Evolutionary conservation across 352 stramenopile genomes (phyloP).

Genomic region (Phytophthora sp.): DNA sequence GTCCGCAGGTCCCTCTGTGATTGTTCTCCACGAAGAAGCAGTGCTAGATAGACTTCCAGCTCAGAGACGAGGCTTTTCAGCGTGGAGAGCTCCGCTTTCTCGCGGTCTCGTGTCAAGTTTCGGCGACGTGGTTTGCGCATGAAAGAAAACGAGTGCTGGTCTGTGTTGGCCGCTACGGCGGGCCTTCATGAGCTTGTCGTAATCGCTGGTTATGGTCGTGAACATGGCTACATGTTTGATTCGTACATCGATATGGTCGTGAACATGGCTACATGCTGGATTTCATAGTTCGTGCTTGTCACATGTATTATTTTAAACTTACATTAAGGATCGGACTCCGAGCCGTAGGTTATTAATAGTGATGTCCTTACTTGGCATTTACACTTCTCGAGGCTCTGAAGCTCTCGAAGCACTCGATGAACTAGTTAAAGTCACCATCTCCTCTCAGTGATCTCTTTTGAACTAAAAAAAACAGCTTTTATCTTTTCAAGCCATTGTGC

Average conservation of each 20-base stretch:
- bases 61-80: constrained; percentile 23
- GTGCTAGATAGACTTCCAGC: constrained; percentile 19
- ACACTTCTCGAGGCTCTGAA: too few species aligned
- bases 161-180: not conserved
- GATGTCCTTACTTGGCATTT: too few species aligned
- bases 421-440: too few species aligned
- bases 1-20: not conserved
- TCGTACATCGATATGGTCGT: not conserved
- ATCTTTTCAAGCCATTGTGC: too few species aligned
- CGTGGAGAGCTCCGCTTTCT: constrained; percentile 27
- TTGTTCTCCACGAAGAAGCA: not conserved
- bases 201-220: not conserved
- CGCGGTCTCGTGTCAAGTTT: constrained; percentile 41
- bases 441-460: too few species aligned
- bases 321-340: too few species aligned
- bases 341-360: too few species aligned
- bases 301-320: too few species aligned
- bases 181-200: not conserved
- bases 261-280: too few species aligned
- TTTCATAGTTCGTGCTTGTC: too few species aligned
- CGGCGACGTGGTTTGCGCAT: constrained; percentile 17
- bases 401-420: too few species aligned
- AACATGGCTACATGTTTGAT: not conserved
- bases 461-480: too few species aligned
- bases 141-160: not conserved